Evolutionary conservation across 139 green algal species (phyloP), one percentile per base, ranked within the genome.

Genomic region (Parachlorella kessleri): DNA sequence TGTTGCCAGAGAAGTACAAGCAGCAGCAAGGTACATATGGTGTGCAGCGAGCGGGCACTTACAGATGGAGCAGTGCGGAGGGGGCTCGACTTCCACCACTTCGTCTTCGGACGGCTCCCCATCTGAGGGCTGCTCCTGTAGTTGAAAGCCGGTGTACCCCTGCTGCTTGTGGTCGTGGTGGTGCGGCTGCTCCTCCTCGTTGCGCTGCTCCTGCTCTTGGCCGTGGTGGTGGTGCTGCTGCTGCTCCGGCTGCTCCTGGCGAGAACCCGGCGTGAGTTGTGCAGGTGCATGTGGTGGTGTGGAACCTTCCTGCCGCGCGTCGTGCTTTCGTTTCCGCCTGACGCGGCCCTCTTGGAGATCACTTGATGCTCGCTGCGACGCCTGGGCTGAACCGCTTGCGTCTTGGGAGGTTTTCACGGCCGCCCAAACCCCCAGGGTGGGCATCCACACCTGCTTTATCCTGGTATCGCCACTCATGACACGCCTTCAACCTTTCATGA

Each of bases 31-130:
- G 10, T 18, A 18, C 10, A 18, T 18, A 59, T 10, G 10, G 48
- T 59, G 10, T 59, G 10, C 18, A 59, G 18, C 48, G 18, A 59
- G 48, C 48, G 48, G 18, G 18, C 48, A 30, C 73, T 55, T 55
- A 78, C 73, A 78, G 33, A 80, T 80, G 40, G 75, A 65, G 65
- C 75, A 80, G 24, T 38, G 70, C 24, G 75, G 75, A 8, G 42
- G 9, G 9, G 53, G 21, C 41, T 80, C 75, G 3, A 35, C 24
- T 40, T 80, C 75, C 64, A 73, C 75, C 10, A 80, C 41, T 10
- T 80, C 75, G 39, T 68, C 63, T 37, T 21, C 28, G 10, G 63
- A 68, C 1, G n/a, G 23, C 14, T 33, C 1, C 24, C 8, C 24
- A 1, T 68, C 48, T 0, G 48, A 59, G 0, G 21, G 14, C 21